Percentiles rank a stretch among this genome's conserved stretches.
Conservation (phyloP, 2,329 filamentous ascomycete species). For the Diaporthe destruens region DNA sequence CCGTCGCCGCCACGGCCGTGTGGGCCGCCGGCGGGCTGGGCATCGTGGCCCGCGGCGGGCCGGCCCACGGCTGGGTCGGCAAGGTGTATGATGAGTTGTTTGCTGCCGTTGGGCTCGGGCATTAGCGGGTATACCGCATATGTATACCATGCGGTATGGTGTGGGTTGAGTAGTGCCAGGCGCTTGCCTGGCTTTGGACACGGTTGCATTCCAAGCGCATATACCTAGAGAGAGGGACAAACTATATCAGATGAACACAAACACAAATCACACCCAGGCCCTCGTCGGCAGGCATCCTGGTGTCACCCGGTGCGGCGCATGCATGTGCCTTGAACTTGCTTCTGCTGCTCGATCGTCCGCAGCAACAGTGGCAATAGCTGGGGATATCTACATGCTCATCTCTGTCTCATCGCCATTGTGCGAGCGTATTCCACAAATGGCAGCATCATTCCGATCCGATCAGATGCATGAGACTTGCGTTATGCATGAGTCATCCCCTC, state of each 20-base stretch:
- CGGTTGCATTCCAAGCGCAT: constrained; percentile 16
- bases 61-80: constrained; percentile 81
- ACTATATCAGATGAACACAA: neutral
- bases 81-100: constrained; percentile 83
- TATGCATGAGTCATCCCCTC: constrained; percentile 9
- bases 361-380: neutral
- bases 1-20: constrained; percentile 68
- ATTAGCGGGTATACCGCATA: neutral
- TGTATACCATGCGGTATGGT: neutral
- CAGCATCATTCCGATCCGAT: neutral
- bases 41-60: constrained; percentile 79
- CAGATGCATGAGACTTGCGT: neutral
- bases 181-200: constrained; percentile 11
- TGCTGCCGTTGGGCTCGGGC: constrained; percentile 37
- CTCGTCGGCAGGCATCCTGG: neutral
- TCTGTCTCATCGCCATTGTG: neutral
- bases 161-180: neutral
- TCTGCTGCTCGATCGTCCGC: neutral
- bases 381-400: neutral
- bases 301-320: neutral
- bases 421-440: neutral
- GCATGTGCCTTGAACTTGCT: neutral
- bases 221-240: constrained; percentile 2
- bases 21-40: constrained; percentile 88
- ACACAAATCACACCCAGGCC: neutral